Evolutionary conservation across 1,139 yeast genomes (phyloP).

Genomic region (Yamadazyma conglobata): DNA sequence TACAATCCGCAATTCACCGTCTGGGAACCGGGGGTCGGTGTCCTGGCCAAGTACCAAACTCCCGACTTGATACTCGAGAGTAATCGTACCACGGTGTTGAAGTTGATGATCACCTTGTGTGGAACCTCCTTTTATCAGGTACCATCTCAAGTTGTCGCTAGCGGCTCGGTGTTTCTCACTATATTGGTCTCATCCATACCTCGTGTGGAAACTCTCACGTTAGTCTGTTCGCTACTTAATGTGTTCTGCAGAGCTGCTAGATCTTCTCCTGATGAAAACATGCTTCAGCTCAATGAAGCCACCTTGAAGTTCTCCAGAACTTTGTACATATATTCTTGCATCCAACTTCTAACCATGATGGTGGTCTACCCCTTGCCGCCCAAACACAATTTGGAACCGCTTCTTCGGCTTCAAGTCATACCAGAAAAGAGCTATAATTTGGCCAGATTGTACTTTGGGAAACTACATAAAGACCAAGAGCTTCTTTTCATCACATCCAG

Average conservation of each 20-base stretch:
- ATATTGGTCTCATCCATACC: constrained; percentile 53
- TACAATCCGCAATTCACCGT: constrained; percentile 18
- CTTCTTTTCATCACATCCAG: constrained; percentile 44
- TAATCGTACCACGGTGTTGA: constrained; percentile 64
- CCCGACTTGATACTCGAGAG: constrained; percentile 55
- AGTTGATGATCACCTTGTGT: constrained; percentile 58
- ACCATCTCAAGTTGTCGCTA: constrained; percentile 40
- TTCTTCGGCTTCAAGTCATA: constrained; percentile 41
- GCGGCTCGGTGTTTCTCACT: constrained; percentile 60
- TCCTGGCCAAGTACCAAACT: constrained; percentile 32
- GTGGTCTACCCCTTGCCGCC: constrained; percentile 63
- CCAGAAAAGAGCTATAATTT: constrained; percentile 39
- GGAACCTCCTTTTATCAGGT: constrained; percentile 59
- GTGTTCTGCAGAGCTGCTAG: constrained; percentile 43
- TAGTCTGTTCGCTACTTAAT: constrained; percentile 71
- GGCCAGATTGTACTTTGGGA: constrained; percentile 51
- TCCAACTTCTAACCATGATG: constrained; percentile 62
- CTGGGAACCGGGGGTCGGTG: constrained; percentile 83
- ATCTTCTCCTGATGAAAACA: constrained; percentile 33
- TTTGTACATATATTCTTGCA: constrained; percentile 51
- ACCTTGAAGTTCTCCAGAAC: constrained; percentile 44
- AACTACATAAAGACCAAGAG: constrained; percentile 53
- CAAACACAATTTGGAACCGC: constrained; percentile 26
- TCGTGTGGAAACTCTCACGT: constrained; percentile 44
- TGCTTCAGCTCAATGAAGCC: constrained; percentile 23